Evolutionary conservation across 106 monocot species (phyloP).

Genomic region (Narthecium ossifragum): DNA sequence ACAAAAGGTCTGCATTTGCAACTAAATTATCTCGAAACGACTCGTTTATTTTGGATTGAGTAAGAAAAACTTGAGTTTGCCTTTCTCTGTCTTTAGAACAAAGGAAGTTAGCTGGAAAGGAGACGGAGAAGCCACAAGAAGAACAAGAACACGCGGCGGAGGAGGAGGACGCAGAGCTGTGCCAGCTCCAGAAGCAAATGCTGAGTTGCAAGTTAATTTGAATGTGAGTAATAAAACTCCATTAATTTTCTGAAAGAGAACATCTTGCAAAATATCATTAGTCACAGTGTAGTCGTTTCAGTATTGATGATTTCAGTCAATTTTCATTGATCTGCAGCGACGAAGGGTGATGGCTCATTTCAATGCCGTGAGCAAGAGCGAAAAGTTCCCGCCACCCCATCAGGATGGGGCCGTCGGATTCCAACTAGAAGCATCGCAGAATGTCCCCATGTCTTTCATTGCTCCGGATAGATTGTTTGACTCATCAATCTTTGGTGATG

Average conservation of each 20-base stretch:
- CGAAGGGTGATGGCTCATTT: conserved; percentile 22
- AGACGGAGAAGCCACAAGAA: conserved; percentile 20
- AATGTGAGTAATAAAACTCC: conserved; percentile 30
- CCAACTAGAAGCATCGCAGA: conserved; percentile 7
- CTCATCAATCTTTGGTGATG: conserved; percentile 28
- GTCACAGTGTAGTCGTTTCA: not conserved
- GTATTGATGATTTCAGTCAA: not conserved
- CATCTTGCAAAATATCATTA: not conserved
- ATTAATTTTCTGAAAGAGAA: not conserved
- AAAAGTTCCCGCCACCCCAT: conserved; percentile 92
- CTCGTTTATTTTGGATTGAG: no score
- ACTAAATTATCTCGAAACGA: no score
- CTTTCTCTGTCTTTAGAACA: conserved; percentile 13
- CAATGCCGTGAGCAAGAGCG: conserved; percentile 52
- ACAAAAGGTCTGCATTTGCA: conserved; percentile 33
- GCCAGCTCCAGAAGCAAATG: conserved; percentile 80
- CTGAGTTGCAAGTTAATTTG: conserved; percentile 63
- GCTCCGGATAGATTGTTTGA: conserved; percentile 15
- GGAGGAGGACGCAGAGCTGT: conserved; percentile 38
- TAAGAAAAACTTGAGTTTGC: conserved; percentile 32
- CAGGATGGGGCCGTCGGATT: conserved; percentile 58
- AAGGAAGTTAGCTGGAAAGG: conserved; percentile 15
- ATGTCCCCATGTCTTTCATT: conserved; percentile 19
- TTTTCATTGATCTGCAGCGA: conserved; percentile 26
- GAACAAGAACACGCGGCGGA: conserved; percentile 12